Conservation (phyloP, 371 early-diverging fungal genomes). For the Gilbertella persicaria region DNA sequence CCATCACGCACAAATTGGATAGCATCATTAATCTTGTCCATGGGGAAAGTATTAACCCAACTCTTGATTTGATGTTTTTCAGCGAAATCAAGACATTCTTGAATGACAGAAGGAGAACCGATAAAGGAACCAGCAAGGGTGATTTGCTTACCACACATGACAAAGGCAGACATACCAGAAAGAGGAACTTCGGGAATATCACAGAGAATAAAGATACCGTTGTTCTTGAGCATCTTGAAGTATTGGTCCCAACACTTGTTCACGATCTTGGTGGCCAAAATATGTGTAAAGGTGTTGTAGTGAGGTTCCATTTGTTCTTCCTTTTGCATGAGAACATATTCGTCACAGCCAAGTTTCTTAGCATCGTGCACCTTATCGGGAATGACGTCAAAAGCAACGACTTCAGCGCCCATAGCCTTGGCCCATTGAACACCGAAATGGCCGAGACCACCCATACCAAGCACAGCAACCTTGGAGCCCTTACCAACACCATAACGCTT, state of each 20-base stretch:
- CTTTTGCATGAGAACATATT: slow-evolving; percentile 35
- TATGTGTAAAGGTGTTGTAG: slow-evolving; percentile 23
- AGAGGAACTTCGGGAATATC: slow-evolving; percentile 63
- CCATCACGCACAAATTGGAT: slow-evolving; percentile 32
- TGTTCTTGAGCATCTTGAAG: slow-evolving; percentile 31
- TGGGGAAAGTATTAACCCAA: slow-evolving; percentile 65
- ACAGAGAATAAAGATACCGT: slow-evolving; percentile 56
- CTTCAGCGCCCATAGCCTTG: slow-evolving; percentile 60
- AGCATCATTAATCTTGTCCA: slow-evolving; percentile 44
- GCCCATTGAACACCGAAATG: slow-evolving; percentile 69
- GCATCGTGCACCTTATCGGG: slow-evolving; percentile 66
- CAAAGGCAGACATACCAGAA: slow-evolving; percentile 35
- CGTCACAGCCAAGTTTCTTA: slow-evolving; percentile 64
- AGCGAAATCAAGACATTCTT: slow-evolving; percentile 70
- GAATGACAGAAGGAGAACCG: slow-evolving; percentile 54
- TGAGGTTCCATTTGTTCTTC: slow-evolving; percentile 14
- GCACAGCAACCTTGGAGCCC: slow-evolving; percentile 61
- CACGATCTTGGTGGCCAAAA: slow-evolving; percentile 47
- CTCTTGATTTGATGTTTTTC: slow-evolving; percentile 62
- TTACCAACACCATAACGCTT: slow-evolving; percentile 45
- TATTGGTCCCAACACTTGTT: slow-evolving; percentile 34
- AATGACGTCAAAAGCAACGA: slow-evolving; percentile 68
- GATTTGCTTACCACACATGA: slow-evolving; percentile 45
- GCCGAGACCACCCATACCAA: slow-evolving; percentile 79
- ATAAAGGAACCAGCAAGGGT: slow-evolving; percentile 69